Conservation (phyloP, 352 stramenopile species). For the Phytophthora melonis region DNA sequence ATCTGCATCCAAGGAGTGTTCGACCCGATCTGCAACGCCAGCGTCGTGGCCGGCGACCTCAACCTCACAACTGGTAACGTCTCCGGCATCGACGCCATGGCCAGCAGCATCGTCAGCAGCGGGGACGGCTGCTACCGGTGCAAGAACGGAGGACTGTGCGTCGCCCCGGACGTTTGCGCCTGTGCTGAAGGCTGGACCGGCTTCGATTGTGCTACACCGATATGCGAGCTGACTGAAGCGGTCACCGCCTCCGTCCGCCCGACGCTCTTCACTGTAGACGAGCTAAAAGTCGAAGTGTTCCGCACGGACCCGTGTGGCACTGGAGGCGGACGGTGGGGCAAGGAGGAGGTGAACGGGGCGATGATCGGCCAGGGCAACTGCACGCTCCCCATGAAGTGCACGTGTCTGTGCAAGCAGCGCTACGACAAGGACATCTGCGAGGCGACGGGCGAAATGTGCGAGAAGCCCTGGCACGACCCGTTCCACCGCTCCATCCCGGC, state of each 20-base stretch:
- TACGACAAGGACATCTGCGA: constrained; percentile 80
- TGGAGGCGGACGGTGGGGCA: constrained; percentile 75
- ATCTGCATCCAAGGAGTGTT: constrained; percentile 96
- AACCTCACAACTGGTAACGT: constrained; percentile 36
- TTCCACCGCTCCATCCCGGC: constrained; percentile 76
- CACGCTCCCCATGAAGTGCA: constrained; percentile 91
- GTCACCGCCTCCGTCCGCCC: constrained; percentile 67
- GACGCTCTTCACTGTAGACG: constrained; percentile 95
- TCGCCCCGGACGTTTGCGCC: constrained; percentile 90
- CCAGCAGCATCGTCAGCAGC: constrained; percentile 39
- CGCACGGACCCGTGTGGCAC: constrained; percentile 95
- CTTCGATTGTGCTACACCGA: constrained; percentile 94
- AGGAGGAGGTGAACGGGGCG: constrained; percentile 77
- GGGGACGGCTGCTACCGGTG: constrained; percentile 95
- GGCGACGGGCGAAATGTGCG: constrained; percentile 79
- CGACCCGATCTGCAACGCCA: constrained; percentile 89
- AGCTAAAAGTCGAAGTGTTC: constrained; percentile 92
- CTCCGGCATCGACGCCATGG: constrained; percentile 41
- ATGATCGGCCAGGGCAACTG: constrained; percentile 93
- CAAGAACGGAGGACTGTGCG: constrained; percentile 94
- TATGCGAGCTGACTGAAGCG: constrained; percentile 79
- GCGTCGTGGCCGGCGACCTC: constrained; percentile 48
- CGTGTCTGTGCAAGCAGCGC: constrained; percentile 90
- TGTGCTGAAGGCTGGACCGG: constrained; percentile 95
- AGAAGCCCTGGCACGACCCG: constrained; percentile 84